Percentiles rank a stretch among this genome's conserved stretches.
Conservation (phyloP, 768 basidiomycete genomes). For the Boletus barrowsii region DNA sequence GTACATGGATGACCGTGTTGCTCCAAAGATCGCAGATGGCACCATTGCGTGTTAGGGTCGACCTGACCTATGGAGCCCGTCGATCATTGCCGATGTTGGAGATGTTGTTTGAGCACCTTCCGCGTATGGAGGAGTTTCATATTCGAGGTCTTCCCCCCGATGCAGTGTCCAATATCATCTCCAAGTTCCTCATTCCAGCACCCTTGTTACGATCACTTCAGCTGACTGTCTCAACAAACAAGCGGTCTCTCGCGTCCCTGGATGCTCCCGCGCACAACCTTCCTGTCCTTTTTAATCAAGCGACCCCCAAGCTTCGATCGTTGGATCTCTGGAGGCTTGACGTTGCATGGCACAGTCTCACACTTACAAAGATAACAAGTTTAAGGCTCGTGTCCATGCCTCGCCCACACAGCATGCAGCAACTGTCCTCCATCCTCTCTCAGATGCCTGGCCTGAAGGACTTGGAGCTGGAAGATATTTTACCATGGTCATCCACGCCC, state of each 20-base stretch:
- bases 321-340: not conserved
- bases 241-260: not conserved
- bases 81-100: not conserved
- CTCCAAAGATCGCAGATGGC: slow-evolving; percentile 1
- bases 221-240: not conserved
- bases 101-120: slow-evolving; percentile 1
- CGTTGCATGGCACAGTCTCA: not conserved
- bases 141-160: not conserved
- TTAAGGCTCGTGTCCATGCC: not conserved
- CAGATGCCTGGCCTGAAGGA: not conserved
- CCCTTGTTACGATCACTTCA: slow-evolving; percentile 3
- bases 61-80: not conserved
- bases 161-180: not conserved
- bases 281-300: not conserved
- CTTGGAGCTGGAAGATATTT: not conserved
- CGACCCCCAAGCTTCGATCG: not conserved
- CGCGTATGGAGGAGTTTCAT: slow-evolving; percentile 1
- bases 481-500: not conserved
- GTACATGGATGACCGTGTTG: not conserved
- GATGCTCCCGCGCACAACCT: not conserved
- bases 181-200: not conserved
- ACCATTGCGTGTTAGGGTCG: not conserved
- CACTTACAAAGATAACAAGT: not conserved
- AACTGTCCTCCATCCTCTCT: not conserved
- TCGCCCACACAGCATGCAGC: not conserved